phyloP scores from a whole-genome alignment of 2,329 filamentous ascomycete genomes.

The Drechslerella coelobrocha region DNA sequence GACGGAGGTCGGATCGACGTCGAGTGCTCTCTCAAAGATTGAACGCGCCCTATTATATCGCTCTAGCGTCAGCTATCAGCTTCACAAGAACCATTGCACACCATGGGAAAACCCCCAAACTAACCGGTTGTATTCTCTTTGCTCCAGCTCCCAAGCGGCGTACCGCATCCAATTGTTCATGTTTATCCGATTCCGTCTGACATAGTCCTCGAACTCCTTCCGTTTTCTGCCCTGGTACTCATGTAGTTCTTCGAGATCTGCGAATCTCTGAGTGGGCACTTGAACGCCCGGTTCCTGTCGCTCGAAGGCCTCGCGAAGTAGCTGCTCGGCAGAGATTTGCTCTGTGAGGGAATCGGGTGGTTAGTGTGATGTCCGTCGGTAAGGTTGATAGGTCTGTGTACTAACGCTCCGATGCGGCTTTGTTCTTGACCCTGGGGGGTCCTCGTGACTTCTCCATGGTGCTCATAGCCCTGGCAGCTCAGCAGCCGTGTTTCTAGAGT shows the following conservation, averaged over 20 bases:
- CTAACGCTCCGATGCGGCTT: slow-evolving; percentile 75
- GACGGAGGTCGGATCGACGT: slow-evolving; percentile 86
- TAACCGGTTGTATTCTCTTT: slow-evolving; percentile 81
- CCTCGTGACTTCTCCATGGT: slow-evolving; percentile 89
- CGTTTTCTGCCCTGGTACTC: slow-evolving; percentile 96
- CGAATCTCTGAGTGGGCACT: slow-evolving; percentile 91
- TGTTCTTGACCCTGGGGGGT: slow-evolving; percentile 97
- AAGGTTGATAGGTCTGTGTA: slow-evolving; percentile 55
- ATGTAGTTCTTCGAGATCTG: slow-evolving; percentile 95
- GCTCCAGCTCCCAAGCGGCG: slow-evolving; percentile 94
- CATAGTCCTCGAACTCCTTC: slow-evolving; percentile 97
- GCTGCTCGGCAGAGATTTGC: slow-evolving; percentile 95
- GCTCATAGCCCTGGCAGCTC: slow-evolving; percentile 52
- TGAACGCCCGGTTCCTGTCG: slow-evolving; percentile 87
- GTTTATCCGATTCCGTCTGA: slow-evolving; percentile 89
- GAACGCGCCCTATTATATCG: slow-evolving; percentile 72
- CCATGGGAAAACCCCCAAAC: slow-evolving; percentile 4
- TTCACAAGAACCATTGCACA: slow-evolving; percentile 6
- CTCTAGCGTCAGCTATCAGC: slow-evolving; percentile 49
- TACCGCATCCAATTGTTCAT: slow-evolving; percentile 99
- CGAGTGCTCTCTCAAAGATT: slow-evolving; percentile 92
- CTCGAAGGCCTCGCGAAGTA: slow-evolving; percentile 95
- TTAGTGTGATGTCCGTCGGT: slow-evolving; percentile 52
- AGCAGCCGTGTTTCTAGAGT: not conserved
- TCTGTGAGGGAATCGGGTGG: slow-evolving; percentile 59